Evolutionary conservation across 139 green algal genomes (phyloP).

Genomic region (Eudorina sp.): DNA sequence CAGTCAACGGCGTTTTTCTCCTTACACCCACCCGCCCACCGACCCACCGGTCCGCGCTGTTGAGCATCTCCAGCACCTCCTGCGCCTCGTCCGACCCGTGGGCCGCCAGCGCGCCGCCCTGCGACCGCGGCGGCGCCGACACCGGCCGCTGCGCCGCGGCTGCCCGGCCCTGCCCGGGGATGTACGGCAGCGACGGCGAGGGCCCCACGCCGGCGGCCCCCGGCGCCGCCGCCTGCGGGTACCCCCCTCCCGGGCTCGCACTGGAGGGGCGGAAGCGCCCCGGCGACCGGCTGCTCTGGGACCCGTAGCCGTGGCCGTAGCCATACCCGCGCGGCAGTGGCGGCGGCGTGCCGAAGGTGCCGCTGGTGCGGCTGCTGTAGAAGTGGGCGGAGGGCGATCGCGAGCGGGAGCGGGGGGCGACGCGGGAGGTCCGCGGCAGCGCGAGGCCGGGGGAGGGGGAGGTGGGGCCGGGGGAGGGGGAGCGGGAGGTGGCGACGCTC

Average conservation of each 20-base stretch:
- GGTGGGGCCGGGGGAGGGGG: background rate
- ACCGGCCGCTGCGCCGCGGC: constrained; percentile 1
- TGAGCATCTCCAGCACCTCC: constrained; percentile 30
- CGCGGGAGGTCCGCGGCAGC: no score
- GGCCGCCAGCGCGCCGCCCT: background rate
- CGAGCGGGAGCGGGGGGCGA: constrained; percentile 1
- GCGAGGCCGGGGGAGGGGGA: constrained; percentile 1
- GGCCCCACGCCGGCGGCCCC: background rate
- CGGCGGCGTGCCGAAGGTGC: background rate
- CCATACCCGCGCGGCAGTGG: no score
- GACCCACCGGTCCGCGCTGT: constrained; percentile 33
- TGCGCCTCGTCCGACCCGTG: constrained; percentile 4
- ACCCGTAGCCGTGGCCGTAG: no score
- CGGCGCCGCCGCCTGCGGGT: background rate
- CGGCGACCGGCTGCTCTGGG: background rate
- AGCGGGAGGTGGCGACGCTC: background rate
- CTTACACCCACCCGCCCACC: background rate
- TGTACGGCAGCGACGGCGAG: background rate
- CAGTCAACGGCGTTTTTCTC: no score
- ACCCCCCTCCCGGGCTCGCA: background rate
- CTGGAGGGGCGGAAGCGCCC: constrained; percentile 9
- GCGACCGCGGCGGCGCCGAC: background rate
- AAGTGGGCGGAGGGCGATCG: constrained; percentile 18
- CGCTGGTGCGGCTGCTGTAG: background rate
- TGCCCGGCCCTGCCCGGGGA: background rate